Base-by-base conservation (phyloP, 192 early-diverging fungal species). In the Umbelopsis vinacea region DNA sequence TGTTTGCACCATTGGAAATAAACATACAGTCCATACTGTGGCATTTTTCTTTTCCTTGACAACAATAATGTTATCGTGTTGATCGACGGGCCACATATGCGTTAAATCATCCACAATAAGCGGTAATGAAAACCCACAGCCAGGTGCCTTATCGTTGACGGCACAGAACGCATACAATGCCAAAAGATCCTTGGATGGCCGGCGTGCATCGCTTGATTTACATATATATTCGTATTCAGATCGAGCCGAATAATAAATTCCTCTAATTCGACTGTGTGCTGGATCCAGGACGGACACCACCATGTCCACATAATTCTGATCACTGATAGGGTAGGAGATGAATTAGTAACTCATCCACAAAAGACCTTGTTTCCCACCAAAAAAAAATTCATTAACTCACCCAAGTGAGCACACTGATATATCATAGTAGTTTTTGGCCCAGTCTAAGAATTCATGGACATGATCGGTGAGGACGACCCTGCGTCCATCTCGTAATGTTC, bases 41-140 rank as follows among this genome's bases (percentile, higher is more conserved):
- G 83, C 76, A 23, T 79, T 78, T 11, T 71, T 69, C 40, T 79
- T 81, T 54, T 90, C 87, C 38, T 87, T 85, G 54, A 92, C 89
- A 53, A 89, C 89, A 70, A 93, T 91, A 66, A 93, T 87, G 74
- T 91, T 90, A 52, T 91, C 90, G 66, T 90, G 91, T 71, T 93
- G 92, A 10, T 92, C 90, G 12, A 77, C 35, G 11, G 89, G 88
- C 92, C 92, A 93, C 86, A 90, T 90, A 17, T 78, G 75, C 12
- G 79, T 85, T 73, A 89, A 86, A 71, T 93, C 92, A 67, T 93
- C 92, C 26, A 93, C 66, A 57, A 92, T 88, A 1, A 93, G 63
- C 10, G 92, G 89, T 8, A 91, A 77, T 9, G 76, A 54, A 37
- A 77, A 82, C 7, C 74, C 75, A 15, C 79, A 78, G 9, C 84